Evolutionary conservation across 441 rosid species (phyloP).

Genomic region (Adansonia rubrostipa): DNA sequence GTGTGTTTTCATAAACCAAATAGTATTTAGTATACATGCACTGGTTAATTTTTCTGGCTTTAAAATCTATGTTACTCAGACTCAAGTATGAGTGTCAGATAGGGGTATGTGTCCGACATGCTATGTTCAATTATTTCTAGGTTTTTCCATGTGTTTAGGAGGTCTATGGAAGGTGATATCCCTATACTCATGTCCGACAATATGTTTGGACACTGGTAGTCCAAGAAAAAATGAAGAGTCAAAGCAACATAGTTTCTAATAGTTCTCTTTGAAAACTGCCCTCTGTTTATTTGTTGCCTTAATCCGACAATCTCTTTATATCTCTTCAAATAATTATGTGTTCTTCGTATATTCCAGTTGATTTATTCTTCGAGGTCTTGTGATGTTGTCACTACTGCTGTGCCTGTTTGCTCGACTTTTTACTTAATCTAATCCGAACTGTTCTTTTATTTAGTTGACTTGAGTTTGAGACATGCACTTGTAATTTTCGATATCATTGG

Average conservation of each 20-base stretch:
- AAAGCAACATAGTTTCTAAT: too few relatives aligned
- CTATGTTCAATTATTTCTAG: too few relatives aligned
- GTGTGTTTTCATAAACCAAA: conserved; percentile 41
- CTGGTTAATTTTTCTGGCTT: conserved; percentile 4
- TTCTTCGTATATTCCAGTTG: background rate
- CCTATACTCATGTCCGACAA: too few relatives aligned
- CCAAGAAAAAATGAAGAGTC: too few relatives aligned
- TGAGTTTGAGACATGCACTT: background rate
- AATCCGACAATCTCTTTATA: background rate
- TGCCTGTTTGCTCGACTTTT: background rate
- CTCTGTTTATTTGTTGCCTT: too few relatives aligned
- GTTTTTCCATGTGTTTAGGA: too few relatives aligned
- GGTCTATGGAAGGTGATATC: too few relatives aligned
- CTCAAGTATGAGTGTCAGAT: too few relatives aligned
- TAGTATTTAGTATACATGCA: background rate
- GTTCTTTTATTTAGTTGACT: background rate
- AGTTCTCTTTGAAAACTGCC: too few relatives aligned
- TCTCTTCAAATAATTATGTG: background rate
- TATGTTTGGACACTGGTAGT: too few relatives aligned
- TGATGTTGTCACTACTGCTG: background rate
- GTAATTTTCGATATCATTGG: background rate
- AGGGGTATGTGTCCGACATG: too few relatives aligned
- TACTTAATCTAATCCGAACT: background rate
- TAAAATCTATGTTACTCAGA: background rate
- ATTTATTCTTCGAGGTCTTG: background rate